Base-by-base conservation (phyloP, 1,284 basidiomycete genomes). In the Leccinum solheimii region DNA sequence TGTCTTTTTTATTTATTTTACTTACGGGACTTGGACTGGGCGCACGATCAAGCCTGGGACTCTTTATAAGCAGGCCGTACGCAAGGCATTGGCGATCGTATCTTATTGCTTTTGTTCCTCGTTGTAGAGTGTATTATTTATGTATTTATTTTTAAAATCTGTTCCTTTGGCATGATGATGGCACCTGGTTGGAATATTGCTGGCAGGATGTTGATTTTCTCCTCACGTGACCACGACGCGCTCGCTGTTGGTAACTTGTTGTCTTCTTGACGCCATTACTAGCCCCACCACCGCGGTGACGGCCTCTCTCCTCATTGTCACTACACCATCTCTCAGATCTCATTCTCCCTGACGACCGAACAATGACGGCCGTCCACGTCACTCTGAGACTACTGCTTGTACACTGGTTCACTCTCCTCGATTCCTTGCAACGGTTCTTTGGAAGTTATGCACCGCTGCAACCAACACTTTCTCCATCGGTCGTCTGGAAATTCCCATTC, bases 191-290 rank as follows among this genome's bases (percentile, higher is more conserved):
- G 43, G n/a, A 45, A 45, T 45, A 30, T 30, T 30, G 43, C 19
- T 23, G 48, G 21, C 5, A 30, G 7, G 34, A 55, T 7, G 45
- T 65, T 67, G 64, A 66, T 65, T 66, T 67, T 61, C 3, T 19
- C 13, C 21, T 49, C 66, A 67, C 68, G 68, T 67, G 66, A 69
- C n/a, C 14, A 55, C 21, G 49, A 66, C 66, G 57, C 59, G 66
- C 14, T 50, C 55, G 11, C 8, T n/a, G 13, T 52, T 3, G 26
- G 23, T 1, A 21, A n/a, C 27, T 30, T 30, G 8, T 19, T 27
- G 21, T 30, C 34, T 56, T 50, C 58, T 32, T 53, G 27, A 38
- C 40, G 19, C 48, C 36, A 36, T 13, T 34, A 32, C 10, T 30
- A 30, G 27, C 27, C 32, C 32, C 32, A 36, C 36, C 13, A 14